Conservation (phyloP, 1,284 basidiomycete genomes). For the Paramarasmius palmivorus region DNA sequence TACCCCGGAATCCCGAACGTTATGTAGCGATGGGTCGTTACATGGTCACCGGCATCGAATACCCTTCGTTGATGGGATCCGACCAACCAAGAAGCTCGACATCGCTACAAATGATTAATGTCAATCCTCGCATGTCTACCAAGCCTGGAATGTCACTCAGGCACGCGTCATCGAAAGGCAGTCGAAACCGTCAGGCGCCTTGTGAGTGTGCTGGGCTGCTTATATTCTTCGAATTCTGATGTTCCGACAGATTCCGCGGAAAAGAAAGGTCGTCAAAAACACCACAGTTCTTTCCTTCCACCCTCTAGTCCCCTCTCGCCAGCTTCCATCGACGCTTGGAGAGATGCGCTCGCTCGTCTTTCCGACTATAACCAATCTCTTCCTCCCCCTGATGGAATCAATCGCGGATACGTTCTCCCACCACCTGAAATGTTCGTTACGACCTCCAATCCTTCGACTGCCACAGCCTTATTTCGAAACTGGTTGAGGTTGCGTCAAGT, state of each 20-base stretch:
- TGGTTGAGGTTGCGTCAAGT: constrained; percentile 5
- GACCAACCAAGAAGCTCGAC: not conserved
- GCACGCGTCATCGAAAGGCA: not conserved
- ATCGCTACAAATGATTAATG: not conserved
- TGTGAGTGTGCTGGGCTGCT: not conserved
- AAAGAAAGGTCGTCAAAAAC: not conserved
- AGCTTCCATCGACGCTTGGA: not conserved
- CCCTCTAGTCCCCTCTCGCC: constrained; percentile 8
- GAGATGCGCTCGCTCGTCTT: not conserved
- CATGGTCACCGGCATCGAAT: not conserved
- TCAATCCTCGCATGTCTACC: not conserved
- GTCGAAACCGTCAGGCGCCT: not conserved
- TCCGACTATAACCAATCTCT: constrained; percentile 1
- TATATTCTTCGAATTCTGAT: not conserved
- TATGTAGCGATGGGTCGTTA: constrained; percentile 1
- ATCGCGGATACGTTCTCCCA: constrained; percentile 3
- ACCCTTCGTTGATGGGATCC: not conserved
- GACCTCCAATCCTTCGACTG: not conserved
- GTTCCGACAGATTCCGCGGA: not conserved
- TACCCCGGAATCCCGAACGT: constrained; percentile 1
- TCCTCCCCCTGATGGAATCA: not conserved
- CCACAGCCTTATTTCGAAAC: not conserved
- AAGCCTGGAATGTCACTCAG: not conserved
- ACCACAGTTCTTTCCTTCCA: not conserved
- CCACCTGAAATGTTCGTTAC: constrained; percentile 1